Percentiles rank a stretch among this genome's conserved stretches.
Evolutionary conservation across 2,329 filamentous ascomycete species (phyloP).

Genomic region (Pseudocercospora macadamiae): DNA sequence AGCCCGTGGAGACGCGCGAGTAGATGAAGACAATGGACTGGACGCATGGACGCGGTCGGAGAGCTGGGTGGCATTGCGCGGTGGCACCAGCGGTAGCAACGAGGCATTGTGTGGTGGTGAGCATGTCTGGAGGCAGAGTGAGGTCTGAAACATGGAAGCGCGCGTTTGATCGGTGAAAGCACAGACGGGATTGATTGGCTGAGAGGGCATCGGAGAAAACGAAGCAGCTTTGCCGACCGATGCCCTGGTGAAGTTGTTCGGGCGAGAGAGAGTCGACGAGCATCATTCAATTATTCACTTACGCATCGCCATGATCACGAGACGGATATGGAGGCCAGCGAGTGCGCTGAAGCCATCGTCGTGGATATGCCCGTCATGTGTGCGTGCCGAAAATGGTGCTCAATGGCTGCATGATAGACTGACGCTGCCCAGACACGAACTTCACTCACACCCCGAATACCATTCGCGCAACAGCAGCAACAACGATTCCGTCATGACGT

Average conservation of each 20-base stretch:
- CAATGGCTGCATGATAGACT: slow-evolving; percentile 11
- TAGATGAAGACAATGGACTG: slow-evolving; percentile 16
- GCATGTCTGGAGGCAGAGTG: slow-evolving; percentile 12
- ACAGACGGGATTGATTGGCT: slow-evolving; percentile 21
- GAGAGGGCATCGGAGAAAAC: background rate
- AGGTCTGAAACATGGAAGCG: slow-evolving; percentile 27
- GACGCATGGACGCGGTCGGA: slow-evolving; percentile 3
- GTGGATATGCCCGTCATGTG: slow-evolving; percentile 38
- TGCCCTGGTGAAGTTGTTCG: slow-evolving; percentile 2
- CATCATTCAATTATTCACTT: background rate
- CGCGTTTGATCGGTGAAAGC: slow-evolving; percentile 20
- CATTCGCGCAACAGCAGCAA: slow-evolving; percentile 21
- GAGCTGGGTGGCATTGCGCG: slow-evolving; percentile 4
- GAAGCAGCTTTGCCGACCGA: background rate
- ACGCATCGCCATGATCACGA: slow-evolving; percentile 34
- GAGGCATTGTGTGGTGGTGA: slow-evolving; percentile 24
- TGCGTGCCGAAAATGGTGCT: slow-evolving; percentile 16
- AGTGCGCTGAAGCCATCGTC: slow-evolving; percentile 26
- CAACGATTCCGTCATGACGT: slow-evolving; percentile 45
- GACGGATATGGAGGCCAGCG: slow-evolving; percentile 33
- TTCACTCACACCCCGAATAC: slow-evolving; percentile 24
- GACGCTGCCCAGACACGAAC: slow-evolving; percentile 15
- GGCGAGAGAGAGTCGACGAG: slow-evolving; percentile 1
- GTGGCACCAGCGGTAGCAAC: slow-evolving; percentile 27
- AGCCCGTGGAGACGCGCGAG: slow-evolving; percentile 16